phyloP scores from a whole-genome alignment of 2,329 filamentous ascomycete species.

The Apiospora pterosperma region DNA sequence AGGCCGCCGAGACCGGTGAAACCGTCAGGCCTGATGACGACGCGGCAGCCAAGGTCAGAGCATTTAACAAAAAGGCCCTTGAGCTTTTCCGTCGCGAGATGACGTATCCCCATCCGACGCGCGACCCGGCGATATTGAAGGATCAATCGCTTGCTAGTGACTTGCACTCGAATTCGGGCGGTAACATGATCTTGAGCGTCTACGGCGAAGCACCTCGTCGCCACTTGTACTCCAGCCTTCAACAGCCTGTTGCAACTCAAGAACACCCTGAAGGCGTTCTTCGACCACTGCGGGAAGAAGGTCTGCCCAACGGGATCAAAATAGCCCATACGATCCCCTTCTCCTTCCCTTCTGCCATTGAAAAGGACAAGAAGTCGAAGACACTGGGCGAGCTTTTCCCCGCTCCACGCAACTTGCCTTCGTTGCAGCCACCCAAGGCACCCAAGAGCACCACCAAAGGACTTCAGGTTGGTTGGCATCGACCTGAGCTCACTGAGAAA shows the following conservation, averaged over 20 bases:
- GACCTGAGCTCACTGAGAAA: slow-evolving; percentile 53
- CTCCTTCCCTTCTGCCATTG: slow-evolving; percentile 30
- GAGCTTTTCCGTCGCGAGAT: slow-evolving; percentile 61
- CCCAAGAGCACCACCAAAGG: slow-evolving; percentile 68
- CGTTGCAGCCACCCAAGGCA: slow-evolving; percentile 68
- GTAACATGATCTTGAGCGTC: slow-evolving; percentile 68
- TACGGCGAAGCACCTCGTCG: slow-evolving; percentile 72
- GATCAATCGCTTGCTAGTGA: slow-evolving; percentile 37
- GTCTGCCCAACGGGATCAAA: slow-evolving; percentile 71
- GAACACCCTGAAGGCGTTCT: slow-evolving; percentile 20
- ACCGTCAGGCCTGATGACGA: slow-evolving; percentile 26
- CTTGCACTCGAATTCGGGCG: slow-evolving; percentile 34
- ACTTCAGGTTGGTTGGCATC: slow-evolving; percentile 50
- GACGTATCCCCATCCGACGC: slow-evolving; percentile 41
- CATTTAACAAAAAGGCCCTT: slow-evolving; percentile 61
- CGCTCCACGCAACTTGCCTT: slow-evolving; percentile 61
- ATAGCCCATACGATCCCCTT: slow-evolving; percentile 62
- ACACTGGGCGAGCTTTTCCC: slow-evolving; percentile 74
- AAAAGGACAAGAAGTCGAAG: slow-evolving; percentile 49
- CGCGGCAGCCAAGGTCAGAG: slow-evolving; percentile 41
- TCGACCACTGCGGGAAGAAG: slow-evolving; percentile 56
- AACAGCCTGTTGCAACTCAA: slow-evolving; percentile 40
- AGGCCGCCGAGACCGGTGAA: slow-evolving; percentile 15
- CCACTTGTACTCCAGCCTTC: slow-evolving; percentile 84
- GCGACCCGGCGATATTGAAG: slow-evolving; percentile 30